A percentile compares a stretch with the other conserved stretches of the same genome.
Conservation (phyloP, 1,139 yeast genomes). For the Protomyces inundatus region DNA sequence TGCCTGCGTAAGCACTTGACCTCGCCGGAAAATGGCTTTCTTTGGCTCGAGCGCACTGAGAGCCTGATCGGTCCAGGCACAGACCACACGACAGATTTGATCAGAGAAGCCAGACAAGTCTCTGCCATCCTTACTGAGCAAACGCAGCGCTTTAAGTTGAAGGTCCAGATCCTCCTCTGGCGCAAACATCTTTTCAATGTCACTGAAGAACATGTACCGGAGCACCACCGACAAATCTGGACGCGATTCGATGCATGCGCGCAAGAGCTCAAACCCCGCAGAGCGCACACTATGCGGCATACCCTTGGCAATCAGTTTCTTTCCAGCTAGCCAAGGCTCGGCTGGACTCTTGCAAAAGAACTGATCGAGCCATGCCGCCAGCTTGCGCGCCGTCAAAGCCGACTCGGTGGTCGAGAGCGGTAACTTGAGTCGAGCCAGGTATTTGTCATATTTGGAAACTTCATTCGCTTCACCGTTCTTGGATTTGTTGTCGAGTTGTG, state of each 20-base stretch:
- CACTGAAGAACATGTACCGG: slow-evolving; percentile 55
- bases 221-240: slow-evolving; percentile 46
- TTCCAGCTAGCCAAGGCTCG: slow-evolving; percentile 70
- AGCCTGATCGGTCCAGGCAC: slow-evolving; percentile 12
- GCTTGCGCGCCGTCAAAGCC: slow-evolving; percentile 13
- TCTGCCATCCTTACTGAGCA: slow-evolving; percentile 57
- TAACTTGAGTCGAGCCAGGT: slow-evolving; percentile 16
- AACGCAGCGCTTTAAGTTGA: slow-evolving; percentile 50
- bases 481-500: slow-evolving; percentile 14
- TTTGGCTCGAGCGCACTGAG: slow-evolving; percentile 5
- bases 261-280: slow-evolving; percentile 52
- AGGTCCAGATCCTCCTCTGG: slow-evolving; percentile 50
- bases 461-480: slow-evolving; percentile 1
- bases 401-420: slow-evolving; percentile 13
- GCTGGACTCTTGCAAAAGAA: slow-evolving; percentile 8
- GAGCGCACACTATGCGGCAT: slow-evolving; percentile 47
- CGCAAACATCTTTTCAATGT: slow-evolving; percentile 50
- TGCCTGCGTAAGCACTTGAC: slow-evolving; percentile 34
- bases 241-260: slow-evolving; percentile 53
- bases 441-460: slow-evolving; percentile 17
- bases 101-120: slow-evolving; percentile 41
- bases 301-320: slow-evolving; percentile 49
- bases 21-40: slow-evolving; percentile 4
- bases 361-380: slow-evolving; percentile 9
- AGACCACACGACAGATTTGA: slow-evolving; percentile 34